Evolutionary conservation across 495 filamentous ascomycete genomes (phyloP).

Genomic region (Letharia lupina): DNA sequence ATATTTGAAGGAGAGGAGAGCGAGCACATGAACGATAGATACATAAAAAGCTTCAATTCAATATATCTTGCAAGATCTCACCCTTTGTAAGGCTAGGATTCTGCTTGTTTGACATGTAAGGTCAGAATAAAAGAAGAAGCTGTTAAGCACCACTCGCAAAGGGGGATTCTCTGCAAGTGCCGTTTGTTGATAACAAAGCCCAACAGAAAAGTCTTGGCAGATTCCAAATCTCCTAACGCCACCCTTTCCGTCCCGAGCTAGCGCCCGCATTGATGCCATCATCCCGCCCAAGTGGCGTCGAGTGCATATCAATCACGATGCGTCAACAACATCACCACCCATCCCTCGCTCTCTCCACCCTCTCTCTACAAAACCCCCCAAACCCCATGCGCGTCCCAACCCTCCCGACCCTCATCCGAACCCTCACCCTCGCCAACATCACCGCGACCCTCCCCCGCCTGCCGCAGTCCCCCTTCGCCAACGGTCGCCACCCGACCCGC

Average conservation of each 20-base stretch:
- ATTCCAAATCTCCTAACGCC: background rate
- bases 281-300: conserved; percentile 10
- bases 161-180: too few species aligned
- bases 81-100: too few species aligned
- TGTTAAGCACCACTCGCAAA: too few species aligned
- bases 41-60: too few species aligned
- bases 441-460: conserved; percentile 28
- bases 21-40: too few species aligned
- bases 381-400: conserved; percentile 47
- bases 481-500: conserved; percentile 7
- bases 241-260: background rate
- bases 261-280: conserved; percentile 11
- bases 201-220: background rate
- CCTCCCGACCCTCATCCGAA: conserved; percentile 44
- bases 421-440: conserved; percentile 12
- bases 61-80: too few species aligned
- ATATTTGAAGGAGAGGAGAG: too few species aligned
- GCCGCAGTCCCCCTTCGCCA: too few species aligned
- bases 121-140: too few species aligned
- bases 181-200: too few species aligned
- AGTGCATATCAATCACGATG: background rate
- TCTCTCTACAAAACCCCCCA: background rate
- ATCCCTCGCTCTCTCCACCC: background rate
- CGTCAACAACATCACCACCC: background rate
- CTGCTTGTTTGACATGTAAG: too few species aligned